Evolutionary conservation across 2,329 filamentous ascomycete genomes (phyloP).

Genomic region (Paraphoma chrysanthemicola): DNA sequence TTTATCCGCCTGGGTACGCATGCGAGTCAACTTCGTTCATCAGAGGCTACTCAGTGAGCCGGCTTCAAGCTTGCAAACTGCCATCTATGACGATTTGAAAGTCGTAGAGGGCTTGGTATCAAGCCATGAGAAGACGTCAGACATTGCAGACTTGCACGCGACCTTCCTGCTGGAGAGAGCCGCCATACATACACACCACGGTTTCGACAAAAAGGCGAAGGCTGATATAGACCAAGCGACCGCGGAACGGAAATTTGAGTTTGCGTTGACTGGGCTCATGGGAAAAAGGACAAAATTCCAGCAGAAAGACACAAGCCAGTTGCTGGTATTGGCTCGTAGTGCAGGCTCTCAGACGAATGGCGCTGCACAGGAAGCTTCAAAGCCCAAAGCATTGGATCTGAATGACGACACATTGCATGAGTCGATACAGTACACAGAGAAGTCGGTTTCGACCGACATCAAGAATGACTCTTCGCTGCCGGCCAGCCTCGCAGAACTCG

Average conservation of each 20-base stretch:
- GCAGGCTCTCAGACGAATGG: constrained; percentile 39
- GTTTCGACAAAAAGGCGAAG: constrained; percentile 77
- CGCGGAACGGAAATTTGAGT: constrained; percentile 73
- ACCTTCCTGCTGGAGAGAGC: constrained; percentile 83
- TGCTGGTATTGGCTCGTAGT: constrained; percentile 89
- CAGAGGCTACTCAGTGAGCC: constrained; percentile 71
- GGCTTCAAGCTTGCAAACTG: constrained; percentile 65
- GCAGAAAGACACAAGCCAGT: constrained; percentile 80
- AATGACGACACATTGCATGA: constrained; percentile 96
- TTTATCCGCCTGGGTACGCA: constrained; percentile 65
- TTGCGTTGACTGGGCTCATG: constrained; percentile 82
- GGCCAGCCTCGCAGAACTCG: constrained; percentile 66
- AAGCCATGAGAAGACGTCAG: constrained; percentile 23
- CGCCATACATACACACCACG: constrained; percentile 83
- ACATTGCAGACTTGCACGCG: constrained; percentile 50
- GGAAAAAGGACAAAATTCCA: constrained; percentile 87
- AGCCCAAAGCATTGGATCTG: constrained; percentile 74
- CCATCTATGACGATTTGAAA: constrained; percentile 66
- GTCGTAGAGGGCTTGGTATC: constrained; percentile 57
- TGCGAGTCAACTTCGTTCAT: constrained; percentile 77
- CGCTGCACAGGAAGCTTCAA: constrained; percentile 36
- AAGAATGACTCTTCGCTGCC: constrained; percentile 64
- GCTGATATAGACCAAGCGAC: constrained; percentile 74
- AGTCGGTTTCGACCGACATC: constrained; percentile 52
- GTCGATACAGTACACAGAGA: constrained; percentile 77